Percentiles rank a stretch among this genome's conserved stretches.
phyloP scores from a whole-genome alignment of 495 filamentous ascomycete species.

The Cercophora sp. region DNA sequence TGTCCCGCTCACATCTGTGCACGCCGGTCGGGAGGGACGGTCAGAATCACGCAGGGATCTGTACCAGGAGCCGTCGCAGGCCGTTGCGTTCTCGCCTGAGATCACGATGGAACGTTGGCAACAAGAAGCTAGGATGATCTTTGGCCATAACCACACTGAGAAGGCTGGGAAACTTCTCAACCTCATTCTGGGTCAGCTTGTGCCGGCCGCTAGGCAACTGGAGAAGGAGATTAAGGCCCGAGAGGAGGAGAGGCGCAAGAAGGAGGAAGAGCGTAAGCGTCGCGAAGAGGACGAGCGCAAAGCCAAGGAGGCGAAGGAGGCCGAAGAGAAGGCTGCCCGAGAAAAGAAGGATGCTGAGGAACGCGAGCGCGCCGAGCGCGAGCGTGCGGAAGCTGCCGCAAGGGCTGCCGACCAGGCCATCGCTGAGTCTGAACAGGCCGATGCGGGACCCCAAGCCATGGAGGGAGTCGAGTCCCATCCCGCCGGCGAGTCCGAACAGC shows the following conservation, averaged over 20 bases:
- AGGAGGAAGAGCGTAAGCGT: slow-evolving; percentile 62
- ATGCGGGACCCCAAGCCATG: slow-evolving; percentile 61
- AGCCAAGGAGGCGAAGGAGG: slow-evolving; percentile 54
- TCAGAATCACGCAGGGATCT: slow-evolving; percentile 40
- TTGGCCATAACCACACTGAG: slow-evolving; percentile 62
- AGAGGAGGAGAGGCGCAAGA: slow-evolving; percentile 56
- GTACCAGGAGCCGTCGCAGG: slow-evolving; percentile 47
- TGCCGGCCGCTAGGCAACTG: slow-evolving; percentile 79
- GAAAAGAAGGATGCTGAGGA: slow-evolving; percentile 58
- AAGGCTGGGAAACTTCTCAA: slow-evolving; percentile 64
- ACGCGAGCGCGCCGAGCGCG: slow-evolving; percentile 48
- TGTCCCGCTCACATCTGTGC: slow-evolving; percentile 27
- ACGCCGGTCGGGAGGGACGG: slow-evolving; percentile 29
- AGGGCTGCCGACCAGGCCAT: neutral
- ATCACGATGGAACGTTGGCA: slow-evolving; percentile 76
- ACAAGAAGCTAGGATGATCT: slow-evolving; percentile 85
- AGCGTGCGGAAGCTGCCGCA: slow-evolving; percentile 43
- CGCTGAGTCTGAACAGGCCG: slow-evolving; percentile 2
- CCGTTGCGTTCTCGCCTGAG: slow-evolving; percentile 66
- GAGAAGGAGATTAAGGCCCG: slow-evolving; percentile 63
- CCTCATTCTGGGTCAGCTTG: slow-evolving; percentile 67
- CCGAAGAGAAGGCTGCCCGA: slow-evolving; percentile 53
- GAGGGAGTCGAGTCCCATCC: slow-evolving; percentile 73
- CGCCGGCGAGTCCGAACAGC: slow-evolving; percentile 26
- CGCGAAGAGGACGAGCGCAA: slow-evolving; percentile 52